A percentile compares a stretch with the other conserved stretches of the same genome.
These are phyloP conservation scores for Rhizopogon roseolus DNA, from an alignment of 768 basidiomycete species.

Conservation along the genomic window DNA sequence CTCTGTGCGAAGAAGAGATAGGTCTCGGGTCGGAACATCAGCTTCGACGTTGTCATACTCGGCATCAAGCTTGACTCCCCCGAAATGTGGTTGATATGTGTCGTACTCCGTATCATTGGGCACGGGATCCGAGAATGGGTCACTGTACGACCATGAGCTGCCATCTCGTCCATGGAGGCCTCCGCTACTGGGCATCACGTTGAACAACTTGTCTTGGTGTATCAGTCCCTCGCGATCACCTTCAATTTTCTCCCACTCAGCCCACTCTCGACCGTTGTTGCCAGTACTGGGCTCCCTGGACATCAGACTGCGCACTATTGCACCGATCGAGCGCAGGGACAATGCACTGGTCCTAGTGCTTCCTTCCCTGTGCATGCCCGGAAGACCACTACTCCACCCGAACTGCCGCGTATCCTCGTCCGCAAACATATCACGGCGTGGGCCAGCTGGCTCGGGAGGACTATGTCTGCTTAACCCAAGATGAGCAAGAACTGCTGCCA, in stretches of 20 bases:
- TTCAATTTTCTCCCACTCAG: constrained; percentile 17
- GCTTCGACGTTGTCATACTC: constrained; percentile 13
- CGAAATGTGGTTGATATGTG: constrained; percentile 8
- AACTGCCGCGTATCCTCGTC: constrained; percentile 69
- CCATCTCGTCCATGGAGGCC: constrained; percentile 8
- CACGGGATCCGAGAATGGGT: constrained; percentile 37
- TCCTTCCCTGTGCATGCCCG: constrained; percentile 29
- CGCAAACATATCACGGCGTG: constrained; percentile 68
- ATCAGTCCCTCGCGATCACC: constrained; percentile 15
- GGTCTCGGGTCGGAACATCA: constrained; percentile 9
- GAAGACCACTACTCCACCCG: constrained; percentile 7
- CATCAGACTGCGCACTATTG: constrained; percentile 22
- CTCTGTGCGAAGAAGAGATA: constrained; percentile 8
- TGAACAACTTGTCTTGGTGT: constrained; percentile 8
- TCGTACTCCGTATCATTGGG: constrained; percentile 14
- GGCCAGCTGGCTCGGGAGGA: constrained; percentile 7
- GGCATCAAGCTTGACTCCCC: constrained; percentile 12
- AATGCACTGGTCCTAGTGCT: constrained; percentile 43
- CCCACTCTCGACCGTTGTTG: constrained; percentile 10
- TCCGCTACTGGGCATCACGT: constrained; percentile 1
- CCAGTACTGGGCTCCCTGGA: constrained; percentile 24
- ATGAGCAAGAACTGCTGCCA: constrained; percentile 12
- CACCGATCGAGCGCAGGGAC: constrained; percentile 44
- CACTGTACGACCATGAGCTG: constrained; percentile 34
- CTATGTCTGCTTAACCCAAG: constrained; percentile 18